Evolutionary conservation across 164 flowering plant species (phyloP).

Genomic region (Vitis vinifera): DNA sequence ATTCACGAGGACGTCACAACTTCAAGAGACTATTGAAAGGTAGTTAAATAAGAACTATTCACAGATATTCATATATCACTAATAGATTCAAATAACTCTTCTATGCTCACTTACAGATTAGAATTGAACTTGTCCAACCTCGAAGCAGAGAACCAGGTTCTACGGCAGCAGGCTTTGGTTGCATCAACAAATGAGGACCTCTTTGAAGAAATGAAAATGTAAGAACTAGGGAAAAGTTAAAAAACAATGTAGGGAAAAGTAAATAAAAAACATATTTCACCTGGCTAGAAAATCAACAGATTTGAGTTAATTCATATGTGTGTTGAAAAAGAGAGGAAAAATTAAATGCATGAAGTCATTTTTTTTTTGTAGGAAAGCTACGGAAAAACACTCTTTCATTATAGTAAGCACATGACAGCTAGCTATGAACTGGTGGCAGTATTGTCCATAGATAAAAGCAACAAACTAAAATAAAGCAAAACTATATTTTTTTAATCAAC

Average conservation of each 20-base stretch:
- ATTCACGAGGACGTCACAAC: conserved; percentile 40
- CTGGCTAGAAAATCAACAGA: no score
- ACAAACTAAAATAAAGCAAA: no score
- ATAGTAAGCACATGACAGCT: no score
- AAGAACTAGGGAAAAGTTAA: conserved; percentile 15
- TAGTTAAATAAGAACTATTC: conserved; percentile 14
- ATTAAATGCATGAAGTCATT: no score
- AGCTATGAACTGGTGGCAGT: no score
- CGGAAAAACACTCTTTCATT: no score
- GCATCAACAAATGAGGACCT: conserved; percentile 53
- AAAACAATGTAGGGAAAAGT: background rate
- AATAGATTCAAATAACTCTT: conserved; percentile 8
- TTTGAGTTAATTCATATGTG: no score
- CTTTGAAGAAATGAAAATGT: conserved; percentile 60
- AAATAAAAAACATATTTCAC: background rate
- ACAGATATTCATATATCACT: background rate
- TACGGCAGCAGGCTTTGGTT: conserved; percentile 77
- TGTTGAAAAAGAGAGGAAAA: no score
- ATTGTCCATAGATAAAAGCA: no score
- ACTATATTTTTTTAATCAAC: background rate
- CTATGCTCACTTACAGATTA: conserved; percentile 41
- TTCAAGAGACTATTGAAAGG: conserved; percentile 74
- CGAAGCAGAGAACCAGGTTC: conserved; percentile 85
- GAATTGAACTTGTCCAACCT: conserved; percentile 64
- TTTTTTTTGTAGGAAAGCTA: no score